Percentiles rank a stretch among this genome's conserved stretches.
These are phyloP conservation scores for Nicotiana rustica DNA, from an alignment of 305 asterid genomes.

Conservation along the genomic window DNA sequence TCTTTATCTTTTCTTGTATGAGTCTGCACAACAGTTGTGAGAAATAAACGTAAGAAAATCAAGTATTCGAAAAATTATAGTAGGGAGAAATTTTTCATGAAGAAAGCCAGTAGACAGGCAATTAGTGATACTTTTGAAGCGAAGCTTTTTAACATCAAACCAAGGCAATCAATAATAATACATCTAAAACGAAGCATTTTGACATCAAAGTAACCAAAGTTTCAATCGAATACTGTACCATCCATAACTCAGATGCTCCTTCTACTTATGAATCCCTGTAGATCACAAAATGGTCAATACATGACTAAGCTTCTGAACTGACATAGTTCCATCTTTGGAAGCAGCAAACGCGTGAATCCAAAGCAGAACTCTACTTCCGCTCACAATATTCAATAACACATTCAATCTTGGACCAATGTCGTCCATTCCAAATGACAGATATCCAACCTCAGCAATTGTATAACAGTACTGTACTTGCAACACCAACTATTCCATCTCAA, in stretches of 20 bases:
- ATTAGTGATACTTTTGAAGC: not conserved
- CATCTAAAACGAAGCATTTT: not conserved
- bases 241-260: conserved; percentile 7
- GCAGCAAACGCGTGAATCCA: not conserved
- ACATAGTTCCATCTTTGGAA: conserved; percentile 25
- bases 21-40: conserved; percentile 64
- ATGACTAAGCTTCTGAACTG: not conserved
- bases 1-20: conserved; percentile 74
- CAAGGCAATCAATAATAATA: not conserved
- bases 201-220: not conserved
- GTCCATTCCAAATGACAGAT: not conserved
- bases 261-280: not conserved
- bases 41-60: conserved; percentile 39
- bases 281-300: not conserved
- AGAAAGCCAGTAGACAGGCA: not conserved
- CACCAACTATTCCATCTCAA: not conserved
- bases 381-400: conserved; percentile 24
- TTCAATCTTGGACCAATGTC: not conserved
- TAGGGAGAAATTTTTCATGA: not conserved
- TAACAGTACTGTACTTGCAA: conserved; percentile 13
- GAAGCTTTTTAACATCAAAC: not conserved
- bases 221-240: not conserved
- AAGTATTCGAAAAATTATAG: not conserved
- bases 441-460: conserved; percentile 13
- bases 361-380: conserved; percentile 5